phyloP scores from a whole-genome alignment of 148 eudicot species.

The Cornus controversa region DNA sequence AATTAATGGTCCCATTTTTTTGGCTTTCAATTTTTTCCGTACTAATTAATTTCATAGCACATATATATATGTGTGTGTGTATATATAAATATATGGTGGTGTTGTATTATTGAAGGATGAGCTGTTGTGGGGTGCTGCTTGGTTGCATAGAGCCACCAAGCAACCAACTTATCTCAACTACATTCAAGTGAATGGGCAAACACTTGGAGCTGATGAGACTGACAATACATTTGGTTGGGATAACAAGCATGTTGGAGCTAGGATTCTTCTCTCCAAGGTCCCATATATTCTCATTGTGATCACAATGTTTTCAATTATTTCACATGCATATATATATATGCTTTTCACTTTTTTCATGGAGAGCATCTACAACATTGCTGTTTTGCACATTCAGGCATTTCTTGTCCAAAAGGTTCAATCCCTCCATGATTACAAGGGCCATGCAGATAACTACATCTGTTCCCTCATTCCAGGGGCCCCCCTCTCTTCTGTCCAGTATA shows the following conservation, averaged over 20 bases:
- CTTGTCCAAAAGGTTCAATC: constrained; percentile 61
- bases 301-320: not conserved
- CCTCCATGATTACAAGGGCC: constrained; percentile 66
- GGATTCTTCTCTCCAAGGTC: constrained; percentile 81
- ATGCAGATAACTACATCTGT: constrained; percentile 73
- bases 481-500: constrained; percentile 61
- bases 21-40: no score
- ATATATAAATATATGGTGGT: no score
- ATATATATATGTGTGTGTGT: not conserved
- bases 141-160: constrained; percentile 79
- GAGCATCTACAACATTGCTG: not conserved
- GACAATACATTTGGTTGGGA: constrained; percentile 90
- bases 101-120: constrained; percentile 52
- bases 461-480: constrained; percentile 75
- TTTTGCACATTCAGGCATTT: constrained; percentile 44
- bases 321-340: not conserved
- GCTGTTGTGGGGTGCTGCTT: constrained; percentile 83
- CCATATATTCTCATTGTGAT: not conserved
- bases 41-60: not conserved
- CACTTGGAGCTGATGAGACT: constrained; percentile 66
- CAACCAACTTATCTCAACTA: constrained; percentile 62
- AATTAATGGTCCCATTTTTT: not conserved
- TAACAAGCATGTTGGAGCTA: constrained; percentile 84
- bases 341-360: not conserved
- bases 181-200: constrained; percentile 71